These are phyloP conservation scores for Penicillium antarcticum DNA, from an alignment of 495 filamentous ascomycete genomes.

Conservation along the genomic window DNA sequence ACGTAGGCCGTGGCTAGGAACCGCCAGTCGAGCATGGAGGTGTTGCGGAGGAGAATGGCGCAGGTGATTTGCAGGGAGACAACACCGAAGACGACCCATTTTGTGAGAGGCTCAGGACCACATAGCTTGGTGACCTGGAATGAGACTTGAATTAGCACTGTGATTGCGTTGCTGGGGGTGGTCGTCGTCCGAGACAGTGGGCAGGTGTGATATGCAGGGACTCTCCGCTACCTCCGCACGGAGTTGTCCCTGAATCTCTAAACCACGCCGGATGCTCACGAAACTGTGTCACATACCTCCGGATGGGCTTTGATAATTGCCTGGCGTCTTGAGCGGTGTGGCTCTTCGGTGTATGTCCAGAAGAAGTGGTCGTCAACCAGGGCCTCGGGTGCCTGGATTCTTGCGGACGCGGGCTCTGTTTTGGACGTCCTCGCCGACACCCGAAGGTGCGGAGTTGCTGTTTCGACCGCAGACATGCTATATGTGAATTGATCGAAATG, in stretches of 20 bases:
- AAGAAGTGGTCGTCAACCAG: constrained; percentile 59
- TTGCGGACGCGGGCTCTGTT: constrained; percentile 19
- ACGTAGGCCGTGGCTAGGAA: constrained; percentile 89
- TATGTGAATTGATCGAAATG: constrained; percentile 9
- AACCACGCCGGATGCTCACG: background rate
- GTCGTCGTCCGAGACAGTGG: background rate
- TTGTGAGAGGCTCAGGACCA: constrained; percentile 92
- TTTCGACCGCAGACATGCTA: constrained; percentile 33
- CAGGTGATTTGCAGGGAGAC: constrained; percentile 77
- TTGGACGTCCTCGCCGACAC: constrained; percentile 30
- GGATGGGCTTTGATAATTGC: constrained; percentile 99
- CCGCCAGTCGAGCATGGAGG: constrained; percentile 73
- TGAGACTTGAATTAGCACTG: constrained; percentile 8
- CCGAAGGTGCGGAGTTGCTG: constrained; percentile 37
- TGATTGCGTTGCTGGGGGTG: background rate
- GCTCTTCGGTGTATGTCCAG: constrained; percentile 99
- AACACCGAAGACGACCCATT: constrained; percentile 84
- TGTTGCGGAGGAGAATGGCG: constrained; percentile 75
- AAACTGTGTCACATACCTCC: constrained; percentile 58
- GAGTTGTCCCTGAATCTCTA: background rate
- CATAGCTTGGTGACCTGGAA: constrained; percentile 91
- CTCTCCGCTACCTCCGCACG: constrained; percentile 5
- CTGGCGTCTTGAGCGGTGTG: constrained; percentile 82
- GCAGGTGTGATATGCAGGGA: constrained; percentile 1
- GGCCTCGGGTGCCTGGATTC: constrained; percentile 33